Evolutionary conservation across 495 filamentous ascomycete genomes (phyloP).

Genomic region (Penicillium manginii): DNA sequence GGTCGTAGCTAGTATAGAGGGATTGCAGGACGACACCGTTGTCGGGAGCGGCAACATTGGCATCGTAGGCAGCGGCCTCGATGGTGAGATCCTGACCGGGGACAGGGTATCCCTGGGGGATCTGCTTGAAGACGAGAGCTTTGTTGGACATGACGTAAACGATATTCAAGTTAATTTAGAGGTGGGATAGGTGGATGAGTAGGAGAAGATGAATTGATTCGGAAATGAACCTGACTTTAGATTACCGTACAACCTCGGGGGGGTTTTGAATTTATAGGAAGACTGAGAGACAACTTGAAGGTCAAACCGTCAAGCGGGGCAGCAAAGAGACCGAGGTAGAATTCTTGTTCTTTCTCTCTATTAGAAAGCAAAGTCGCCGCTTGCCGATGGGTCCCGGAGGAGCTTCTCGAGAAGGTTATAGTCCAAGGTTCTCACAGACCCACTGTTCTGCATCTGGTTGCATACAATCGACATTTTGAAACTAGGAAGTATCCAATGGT

Average conservation of each 20-base stretch:
- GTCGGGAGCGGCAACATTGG: slow-evolving; percentile 61
- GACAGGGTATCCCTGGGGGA: slow-evolving; percentile 71
- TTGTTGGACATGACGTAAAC: slow-evolving; percentile 62
- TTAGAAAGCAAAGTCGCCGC: slow-evolving; percentile 30
- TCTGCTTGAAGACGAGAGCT: slow-evolving; percentile 73
- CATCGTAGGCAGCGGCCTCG: slow-evolving; percentile 68
- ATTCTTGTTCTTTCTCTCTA: slow-evolving; percentile 3
- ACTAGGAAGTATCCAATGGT: not conserved
- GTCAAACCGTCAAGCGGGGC: slow-evolving; percentile 22
- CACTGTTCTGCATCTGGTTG: slow-evolving; percentile 14
- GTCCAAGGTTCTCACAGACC: slow-evolving; percentile 15
- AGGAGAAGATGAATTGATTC: not conserved
- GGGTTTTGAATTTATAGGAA: slow-evolving; percentile 11
- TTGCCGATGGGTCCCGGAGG: slow-evolving; percentile 29
- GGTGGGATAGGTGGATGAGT: slow-evolving; percentile 9
- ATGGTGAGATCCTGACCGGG: slow-evolving; percentile 73
- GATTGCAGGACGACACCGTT: slow-evolving; percentile 75
- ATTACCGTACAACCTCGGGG: not conserved
- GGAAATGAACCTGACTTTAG: not conserved
- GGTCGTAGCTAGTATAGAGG: slow-evolving; percentile 83
- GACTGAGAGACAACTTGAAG: not conserved
- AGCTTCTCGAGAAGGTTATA: slow-evolving; percentile 37
- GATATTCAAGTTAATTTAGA: slow-evolving; percentile 5
- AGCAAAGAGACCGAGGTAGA: slow-evolving; percentile 23
- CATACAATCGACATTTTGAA: not conserved